These are phyloP conservation scores for Lasiosphaeris hirsuta DNA, from an alignment of 495 filamentous ascomycete genomes.

Conservation along the genomic window DNA sequence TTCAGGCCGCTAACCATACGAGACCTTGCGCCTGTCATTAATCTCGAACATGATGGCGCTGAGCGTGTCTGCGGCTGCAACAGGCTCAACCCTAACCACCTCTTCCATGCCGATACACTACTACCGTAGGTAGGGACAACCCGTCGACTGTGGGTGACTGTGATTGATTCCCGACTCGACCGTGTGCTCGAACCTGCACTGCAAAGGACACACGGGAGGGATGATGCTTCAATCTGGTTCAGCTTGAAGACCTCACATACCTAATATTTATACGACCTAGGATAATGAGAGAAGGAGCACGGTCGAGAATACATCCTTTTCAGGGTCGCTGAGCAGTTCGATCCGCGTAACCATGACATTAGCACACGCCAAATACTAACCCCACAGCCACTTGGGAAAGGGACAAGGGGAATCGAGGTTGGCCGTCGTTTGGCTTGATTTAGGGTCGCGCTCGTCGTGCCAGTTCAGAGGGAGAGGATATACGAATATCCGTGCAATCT, in stretches of 20 bases:
- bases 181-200: conserved; percentile 3
- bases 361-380: no score
- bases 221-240: background rate
- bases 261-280: background rate
- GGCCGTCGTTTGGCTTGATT: no score
- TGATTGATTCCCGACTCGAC: background rate
- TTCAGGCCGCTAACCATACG: background rate
- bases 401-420: no score
- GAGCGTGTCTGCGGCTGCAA: background rate
- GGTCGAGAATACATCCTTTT: background rate
- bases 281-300: background rate
- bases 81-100: background rate
- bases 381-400: no score
- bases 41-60: conserved; percentile 10
- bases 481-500: no score
- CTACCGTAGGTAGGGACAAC: background rate
- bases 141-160: background rate
- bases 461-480: no score
- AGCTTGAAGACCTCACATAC: background rate
- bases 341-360: no score
- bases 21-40: conserved; percentile 6
- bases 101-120: background rate
- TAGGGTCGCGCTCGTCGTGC: no score
- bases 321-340: background rate
- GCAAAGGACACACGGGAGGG: conserved; percentile 2